phyloP scores from a whole-genome alignment of 371 early-diverging fungal genomes.

The Circinella umbellata region DNA sequence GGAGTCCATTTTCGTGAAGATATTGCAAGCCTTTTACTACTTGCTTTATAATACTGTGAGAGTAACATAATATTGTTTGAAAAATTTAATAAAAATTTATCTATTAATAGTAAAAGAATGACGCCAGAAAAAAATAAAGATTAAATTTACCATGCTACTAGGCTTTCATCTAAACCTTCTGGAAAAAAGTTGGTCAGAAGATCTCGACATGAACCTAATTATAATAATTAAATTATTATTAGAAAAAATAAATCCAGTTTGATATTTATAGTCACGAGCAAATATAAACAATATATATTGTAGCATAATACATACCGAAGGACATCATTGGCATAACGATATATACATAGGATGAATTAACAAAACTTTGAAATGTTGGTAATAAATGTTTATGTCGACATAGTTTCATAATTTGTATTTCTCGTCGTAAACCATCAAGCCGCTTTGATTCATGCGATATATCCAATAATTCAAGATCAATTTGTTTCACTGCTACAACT shows the following conservation, averaged over 20 bases:
- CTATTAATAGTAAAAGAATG: background rate
- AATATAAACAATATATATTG: too few species aligned
- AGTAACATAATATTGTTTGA: background rate
- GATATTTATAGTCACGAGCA: background rate
- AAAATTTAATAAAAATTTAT: too few species aligned
- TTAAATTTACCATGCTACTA: slow-evolving; percentile 37
- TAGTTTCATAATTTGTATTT: slow-evolving; percentile 78
- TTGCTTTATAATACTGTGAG: slow-evolving; percentile 75
- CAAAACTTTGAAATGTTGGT: slow-evolving; percentile 71
- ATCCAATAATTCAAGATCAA: slow-evolving; percentile 34
- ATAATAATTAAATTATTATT: background rate
- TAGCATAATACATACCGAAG: slow-evolving; percentile 47
- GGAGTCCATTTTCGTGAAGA: slow-evolving; percentile 89
- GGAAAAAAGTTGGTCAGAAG: slow-evolving; percentile 28
- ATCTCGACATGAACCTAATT: slow-evolving; percentile 47
- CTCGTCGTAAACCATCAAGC: slow-evolving; percentile 49
- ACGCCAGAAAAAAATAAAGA: background rate
- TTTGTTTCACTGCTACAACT: slow-evolving; percentile 46
- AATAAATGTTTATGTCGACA: slow-evolving; percentile 72
- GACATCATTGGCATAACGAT: slow-evolving; percentile 74
- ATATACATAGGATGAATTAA: slow-evolving; percentile 57
- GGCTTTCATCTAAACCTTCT: slow-evolving; percentile 39
- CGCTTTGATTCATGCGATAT: slow-evolving; percentile 28
- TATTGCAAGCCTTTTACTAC: slow-evolving; percentile 88
- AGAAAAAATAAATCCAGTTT: background rate